Evolutionary conservation across 2,329 filamentous ascomycete species (phyloP).

Genomic region (Aschersonia sp.): DNA sequence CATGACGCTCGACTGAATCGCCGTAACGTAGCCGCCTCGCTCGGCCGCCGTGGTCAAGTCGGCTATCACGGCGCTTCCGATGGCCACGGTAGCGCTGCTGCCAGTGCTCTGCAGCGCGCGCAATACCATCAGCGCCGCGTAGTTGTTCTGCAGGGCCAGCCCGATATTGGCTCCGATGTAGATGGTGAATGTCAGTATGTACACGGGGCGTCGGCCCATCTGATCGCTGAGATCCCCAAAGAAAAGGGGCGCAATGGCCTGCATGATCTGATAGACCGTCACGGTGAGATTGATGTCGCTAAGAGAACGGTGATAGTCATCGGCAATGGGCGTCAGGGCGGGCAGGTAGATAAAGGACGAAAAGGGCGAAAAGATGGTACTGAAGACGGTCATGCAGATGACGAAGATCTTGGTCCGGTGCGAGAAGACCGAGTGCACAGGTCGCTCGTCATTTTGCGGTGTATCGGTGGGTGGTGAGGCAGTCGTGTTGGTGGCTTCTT

Average conservation of each 20-base stretch:
- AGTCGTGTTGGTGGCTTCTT: background rate
- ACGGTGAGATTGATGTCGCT: conserved; percentile 23
- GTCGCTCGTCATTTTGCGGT: background rate
- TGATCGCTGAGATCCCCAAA: conserved; percentile 35
- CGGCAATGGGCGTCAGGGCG: conserved; percentile 25
- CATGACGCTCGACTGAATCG: conserved; percentile 26
- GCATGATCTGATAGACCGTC: conserved; percentile 32
- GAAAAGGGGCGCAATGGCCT: conserved; percentile 34
- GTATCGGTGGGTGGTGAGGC: background rate
- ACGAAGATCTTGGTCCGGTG: conserved; percentile 10
- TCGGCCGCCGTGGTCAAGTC: conserved; percentile 43
- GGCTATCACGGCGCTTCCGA: conserved; percentile 36
- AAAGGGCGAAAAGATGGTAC: conserved; percentile 15
- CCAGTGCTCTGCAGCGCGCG: conserved; percentile 35
- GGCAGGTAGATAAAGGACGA: conserved; percentile 28
- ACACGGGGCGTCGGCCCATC: conserved; percentile 31
- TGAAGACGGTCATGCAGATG: conserved; percentile 14
- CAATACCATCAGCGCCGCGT: conserved; percentile 30
- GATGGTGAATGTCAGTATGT: conserved; percentile 29
- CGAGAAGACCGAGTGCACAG: conserved; percentile 12
- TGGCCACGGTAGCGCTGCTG: conserved; percentile 37
- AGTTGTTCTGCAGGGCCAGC: conserved; percentile 26
- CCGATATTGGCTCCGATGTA: conserved; percentile 31
- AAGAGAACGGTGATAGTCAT: conserved; percentile 19
- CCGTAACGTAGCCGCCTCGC: conserved; percentile 37